phyloP scores from a whole-genome alignment of 108 stramenopile genomes.

The Bacterosira constricta region DNA sequence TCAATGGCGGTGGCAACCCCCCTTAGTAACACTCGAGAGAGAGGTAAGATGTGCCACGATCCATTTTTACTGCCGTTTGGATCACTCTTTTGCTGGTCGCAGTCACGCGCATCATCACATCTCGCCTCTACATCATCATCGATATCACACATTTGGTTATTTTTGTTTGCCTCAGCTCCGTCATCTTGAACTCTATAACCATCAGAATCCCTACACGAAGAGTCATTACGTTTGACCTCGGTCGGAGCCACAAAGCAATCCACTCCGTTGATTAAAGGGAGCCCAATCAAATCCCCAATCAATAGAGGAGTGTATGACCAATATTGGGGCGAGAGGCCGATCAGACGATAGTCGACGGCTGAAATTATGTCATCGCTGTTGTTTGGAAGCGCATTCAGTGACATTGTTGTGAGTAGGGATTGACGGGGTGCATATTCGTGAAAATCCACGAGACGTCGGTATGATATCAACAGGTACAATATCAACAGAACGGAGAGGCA shows the following conservation, averaged over 20 bases:
- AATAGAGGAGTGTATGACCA: slow-evolving; percentile 80
- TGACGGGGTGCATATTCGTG: not conserved
- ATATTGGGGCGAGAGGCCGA: slow-evolving; percentile 81
- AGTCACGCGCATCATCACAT: not conserved
- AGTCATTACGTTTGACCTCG: not conserved
- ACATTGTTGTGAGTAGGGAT: not conserved
- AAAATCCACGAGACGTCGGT: too few species aligned
- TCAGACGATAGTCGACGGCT: slow-evolving; percentile 45
- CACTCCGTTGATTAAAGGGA: slow-evolving; percentile 69
- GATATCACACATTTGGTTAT: not conserved
- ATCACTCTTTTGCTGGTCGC: not conserved
- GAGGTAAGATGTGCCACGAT: slow-evolving; percentile 52
- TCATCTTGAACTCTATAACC: not conserved
- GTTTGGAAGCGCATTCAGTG: not conserved
- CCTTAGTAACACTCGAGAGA: slow-evolving; percentile 67
- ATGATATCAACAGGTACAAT: not conserved
- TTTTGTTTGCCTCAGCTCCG: not conserved
- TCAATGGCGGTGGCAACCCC: slow-evolving; percentile 65
- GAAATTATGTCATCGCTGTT: slow-evolving; percentile 1
- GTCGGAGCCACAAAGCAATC: slow-evolving; percentile 51
- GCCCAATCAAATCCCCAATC: slow-evolving; percentile 54
- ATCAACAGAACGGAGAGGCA: too few species aligned
- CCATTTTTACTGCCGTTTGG: not conserved
- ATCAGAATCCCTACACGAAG: not conserved
- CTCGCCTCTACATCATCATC: not conserved